phyloP scores from a whole-genome alignment of 257 asterid species.

The Lantana camara region DNA sequence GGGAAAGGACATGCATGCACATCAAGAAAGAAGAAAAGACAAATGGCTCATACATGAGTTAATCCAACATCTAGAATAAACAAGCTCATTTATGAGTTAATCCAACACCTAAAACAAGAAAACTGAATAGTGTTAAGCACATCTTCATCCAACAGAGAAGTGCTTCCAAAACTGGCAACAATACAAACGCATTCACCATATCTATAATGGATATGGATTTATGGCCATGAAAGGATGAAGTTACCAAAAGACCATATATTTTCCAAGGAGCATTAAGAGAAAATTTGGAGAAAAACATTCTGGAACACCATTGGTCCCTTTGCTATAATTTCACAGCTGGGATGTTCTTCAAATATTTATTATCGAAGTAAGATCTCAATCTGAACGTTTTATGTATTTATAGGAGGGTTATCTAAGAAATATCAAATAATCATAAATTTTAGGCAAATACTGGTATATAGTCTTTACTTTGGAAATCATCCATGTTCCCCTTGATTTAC shows the following conservation, averaged over 20 bases:
- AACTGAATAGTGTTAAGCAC: neutral
- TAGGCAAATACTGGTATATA: neutral
- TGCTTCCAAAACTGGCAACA: neutral
- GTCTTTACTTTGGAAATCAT: neutral
- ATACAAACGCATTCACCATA: neutral
- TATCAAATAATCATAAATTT: neutral
- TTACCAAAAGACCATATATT: neutral
- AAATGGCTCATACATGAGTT: neutral
- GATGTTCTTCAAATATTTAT: slow-evolving; percentile 1
- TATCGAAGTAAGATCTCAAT: neutral
- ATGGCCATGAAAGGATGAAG: slow-evolving; percentile 16
- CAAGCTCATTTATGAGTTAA: slow-evolving; percentile 7
- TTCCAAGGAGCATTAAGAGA: neutral
- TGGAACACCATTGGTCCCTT: neutral
- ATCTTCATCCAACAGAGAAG: neutral
- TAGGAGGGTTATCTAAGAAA: neutral
- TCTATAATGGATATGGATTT: neutral
- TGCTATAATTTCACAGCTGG: slow-evolving; percentile 1
- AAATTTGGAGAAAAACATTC: neutral
- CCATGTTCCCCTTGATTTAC: neutral
- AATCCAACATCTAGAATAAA: neutral
- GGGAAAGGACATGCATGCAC: slow-evolving; percentile 1
- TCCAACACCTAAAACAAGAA: neutral
- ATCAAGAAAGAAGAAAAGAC: neutral
- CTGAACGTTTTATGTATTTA: neutral